Conservation (phyloP, 108 stramenopile species). For the Parietichytrium sp. region DNA sequence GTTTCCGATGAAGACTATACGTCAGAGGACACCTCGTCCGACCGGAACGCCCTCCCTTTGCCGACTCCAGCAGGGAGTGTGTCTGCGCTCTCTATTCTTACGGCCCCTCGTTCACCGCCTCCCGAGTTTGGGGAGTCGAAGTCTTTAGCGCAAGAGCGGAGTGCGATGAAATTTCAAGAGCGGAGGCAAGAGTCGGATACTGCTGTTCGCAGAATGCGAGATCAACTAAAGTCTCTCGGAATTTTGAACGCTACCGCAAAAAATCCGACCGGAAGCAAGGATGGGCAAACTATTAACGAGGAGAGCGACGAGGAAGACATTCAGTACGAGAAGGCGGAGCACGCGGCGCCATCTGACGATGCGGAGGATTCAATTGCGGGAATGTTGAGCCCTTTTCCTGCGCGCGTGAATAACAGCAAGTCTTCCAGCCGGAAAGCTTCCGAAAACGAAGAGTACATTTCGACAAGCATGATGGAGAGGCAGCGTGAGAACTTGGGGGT, state of each 20-base stretch:
- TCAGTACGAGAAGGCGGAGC: not conserved
- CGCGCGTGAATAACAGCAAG: not conserved
- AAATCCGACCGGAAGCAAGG: not conserved
- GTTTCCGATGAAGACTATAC: not conserved
- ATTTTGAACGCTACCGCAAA: not conserved
- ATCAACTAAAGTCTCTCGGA: not conserved
- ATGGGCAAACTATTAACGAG: not conserved
- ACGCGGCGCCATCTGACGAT: not conserved
- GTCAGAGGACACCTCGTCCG: not conserved
- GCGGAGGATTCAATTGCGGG: not conserved
- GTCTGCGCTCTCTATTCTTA: not conserved
- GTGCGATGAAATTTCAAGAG: not conserved
- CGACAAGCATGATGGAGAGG: not conserved
- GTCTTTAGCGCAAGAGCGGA: conserved; percentile 11
- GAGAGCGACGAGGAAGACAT: not conserved
- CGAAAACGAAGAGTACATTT: not conserved
- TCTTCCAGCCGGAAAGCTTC: not conserved
- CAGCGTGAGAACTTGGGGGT: no score
- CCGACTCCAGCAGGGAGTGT: not conserved
- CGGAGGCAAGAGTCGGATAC: not conserved
- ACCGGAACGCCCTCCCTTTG: not conserved
- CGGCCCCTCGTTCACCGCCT: not conserved
- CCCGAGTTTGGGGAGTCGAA: not conserved
- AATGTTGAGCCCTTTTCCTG: not conserved
- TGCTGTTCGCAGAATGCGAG: conserved; percentile 14